Evolutionary conservation across 345 rosid genomes (phyloP), one percentile per base, ranked within the genome.

Genomic region (Linum usitatissimum): DNA sequence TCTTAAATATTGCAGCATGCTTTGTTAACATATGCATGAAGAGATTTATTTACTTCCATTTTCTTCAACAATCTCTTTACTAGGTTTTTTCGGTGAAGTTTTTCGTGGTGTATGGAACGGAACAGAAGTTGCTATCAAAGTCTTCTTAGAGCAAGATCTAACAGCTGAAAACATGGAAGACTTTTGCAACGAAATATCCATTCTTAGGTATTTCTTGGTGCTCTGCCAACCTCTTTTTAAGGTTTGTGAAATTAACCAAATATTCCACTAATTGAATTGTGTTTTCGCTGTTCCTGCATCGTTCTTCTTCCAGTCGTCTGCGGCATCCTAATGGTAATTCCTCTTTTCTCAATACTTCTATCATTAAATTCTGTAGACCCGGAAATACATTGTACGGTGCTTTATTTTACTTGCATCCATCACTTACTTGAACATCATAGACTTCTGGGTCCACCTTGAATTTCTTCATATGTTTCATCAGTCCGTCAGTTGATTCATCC

Each of bases 61-160:
- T 9, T 61, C n/a, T 60, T 68, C 12, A 23, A 38, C 40, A 3
- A 15, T 59, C 54, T 19, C 14, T 60, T 12, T 49, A 48, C 30
- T 68, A 90, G 99, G 99, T 57, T 90, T 85, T 74, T 94, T 90
- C 1, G 99, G 99, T 49, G 95, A 94, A 83, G 99, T 94, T 53
- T 94, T 94, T 63, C 95, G 93, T 60, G 97, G 97, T 48, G 57
- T 86, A 56, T 94, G 99, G 99, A 94, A 88, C 68, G 99, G 99
- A 68, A 94, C 97, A 51, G 95, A 94, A 34, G 97, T 94, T n/a
- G 99, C 99, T 30, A 85, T 88, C 76, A 94, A 94, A 83, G 86
- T 86, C 71, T 88, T 94, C 70, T 79, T 94, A 69, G 97, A 90
- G 84, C 99, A 94, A 74, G 96, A 94, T 82, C 81, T 94, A 59